phyloP scores from a whole-genome alignment of 2,329 filamentous ascomycete species.

The Epichloe amarillans region DNA sequence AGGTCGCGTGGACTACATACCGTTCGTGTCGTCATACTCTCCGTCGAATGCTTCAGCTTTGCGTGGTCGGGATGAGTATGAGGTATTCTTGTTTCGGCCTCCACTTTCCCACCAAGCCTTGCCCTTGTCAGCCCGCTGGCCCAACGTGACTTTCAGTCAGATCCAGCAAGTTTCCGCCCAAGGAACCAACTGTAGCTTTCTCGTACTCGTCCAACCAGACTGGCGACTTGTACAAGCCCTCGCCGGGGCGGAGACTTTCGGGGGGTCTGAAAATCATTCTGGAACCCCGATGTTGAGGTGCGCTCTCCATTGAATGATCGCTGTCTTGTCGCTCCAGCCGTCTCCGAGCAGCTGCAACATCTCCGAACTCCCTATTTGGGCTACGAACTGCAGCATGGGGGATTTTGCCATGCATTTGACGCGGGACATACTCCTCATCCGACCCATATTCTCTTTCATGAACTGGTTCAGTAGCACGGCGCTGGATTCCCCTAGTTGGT shows the following conservation, averaged over 20 bases:
- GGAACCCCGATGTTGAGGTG: slow-evolving; percentile 25
- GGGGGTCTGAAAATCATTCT: slow-evolving; percentile 28
- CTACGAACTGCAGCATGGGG: neutral
- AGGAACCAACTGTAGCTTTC: slow-evolving; percentile 48
- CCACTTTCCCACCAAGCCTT: slow-evolving; percentile 68
- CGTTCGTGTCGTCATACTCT: slow-evolving; percentile 50
- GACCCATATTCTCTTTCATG: slow-evolving; percentile 14
- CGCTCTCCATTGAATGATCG: slow-evolving; percentile 16
- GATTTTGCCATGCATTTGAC: slow-evolving; percentile 10
- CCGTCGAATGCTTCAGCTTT: slow-evolving; percentile 53
- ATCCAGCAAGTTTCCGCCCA: slow-evolving; percentile 47
- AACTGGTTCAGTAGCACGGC: slow-evolving; percentile 18
- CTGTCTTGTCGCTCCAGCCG: slow-evolving; percentile 18
- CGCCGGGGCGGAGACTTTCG: slow-evolving; percentile 31
- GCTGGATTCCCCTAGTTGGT: slow-evolving; percentile 10
- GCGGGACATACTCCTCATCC: slow-evolving; percentile 16
- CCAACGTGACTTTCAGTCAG: slow-evolving; percentile 30
- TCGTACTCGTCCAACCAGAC: slow-evolving; percentile 61
- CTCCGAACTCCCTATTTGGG: slow-evolving; percentile 2
- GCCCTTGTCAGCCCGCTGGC: slow-evolving; percentile 28
- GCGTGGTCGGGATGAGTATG: slow-evolving; percentile 32
- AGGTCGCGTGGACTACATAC: slow-evolving; percentile 22
- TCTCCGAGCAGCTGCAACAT: slow-evolving; percentile 9
- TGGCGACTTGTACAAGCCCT: slow-evolving; percentile 45
- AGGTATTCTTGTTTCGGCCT: slow-evolving; percentile 31